Evolutionary conservation across 1,139 yeast genomes (phyloP), one percentile per base, ranked within the genome.

Genomic region (Zygosaccharomyces sapae): DNA sequence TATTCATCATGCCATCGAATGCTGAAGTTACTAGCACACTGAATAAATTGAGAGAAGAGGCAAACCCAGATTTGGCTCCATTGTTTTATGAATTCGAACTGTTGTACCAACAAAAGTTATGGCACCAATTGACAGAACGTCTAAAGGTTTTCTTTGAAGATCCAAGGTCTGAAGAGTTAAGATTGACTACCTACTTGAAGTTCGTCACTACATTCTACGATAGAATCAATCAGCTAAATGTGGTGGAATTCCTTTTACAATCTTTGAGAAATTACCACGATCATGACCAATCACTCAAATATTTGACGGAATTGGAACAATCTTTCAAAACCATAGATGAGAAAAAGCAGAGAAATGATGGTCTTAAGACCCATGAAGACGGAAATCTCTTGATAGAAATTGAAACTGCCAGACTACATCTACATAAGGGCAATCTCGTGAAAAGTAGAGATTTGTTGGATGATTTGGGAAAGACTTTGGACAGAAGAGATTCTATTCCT

Each of bases 11-110:
- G 51, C 44, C 49, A 31, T 40, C 46, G 25, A 41, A 44, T 22
- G 59, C 61, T 48, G 63, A 61, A 48, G 56, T 63, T 41, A 61
- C 57, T 41, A 83, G 87, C 5, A 80, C 83, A 12, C 75, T 89
- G 57, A 81, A 84, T 38, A 75, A 83, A 3, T 72, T 90, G 49
- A 79, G 96, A 51, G 76, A 77, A 65, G 86, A 83, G 61, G 63
- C 56, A 6, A 86, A 82, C 48, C 75, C 80, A 0, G 80, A 83
- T 36, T 79, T 86, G 37, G 75, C 79, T 12, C 77, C 81, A 36
- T 70, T 80, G 38, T 78, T 86, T 57, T 83, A 82, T 62, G 81
- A 83, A 49, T 78, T 92, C 64, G 97, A 90, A 63, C 96, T 89
- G 59, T 74, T 74, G 53, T 86, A 88, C 70, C 97, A 90, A 64